Base-by-base conservation (phyloP, 2,329 filamentous ascomycete genomes). In the Trichoderma sp. region DNA sequence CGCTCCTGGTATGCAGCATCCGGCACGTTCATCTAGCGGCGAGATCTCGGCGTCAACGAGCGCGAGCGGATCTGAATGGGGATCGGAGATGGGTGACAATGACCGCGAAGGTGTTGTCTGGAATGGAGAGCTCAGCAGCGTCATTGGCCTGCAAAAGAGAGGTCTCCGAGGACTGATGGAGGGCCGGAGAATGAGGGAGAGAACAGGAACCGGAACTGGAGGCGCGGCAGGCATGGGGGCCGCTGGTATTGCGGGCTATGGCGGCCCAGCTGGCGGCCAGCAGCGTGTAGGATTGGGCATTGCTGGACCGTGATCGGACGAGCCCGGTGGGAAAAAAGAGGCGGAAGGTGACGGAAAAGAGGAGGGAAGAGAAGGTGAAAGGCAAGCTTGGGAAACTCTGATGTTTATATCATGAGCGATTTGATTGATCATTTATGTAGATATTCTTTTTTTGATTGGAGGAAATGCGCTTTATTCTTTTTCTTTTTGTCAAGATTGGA, bases 91-190 rank as follows among this genome's bases (percentile, higher is more conserved):
- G 30, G 87, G 86, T 47, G 85, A 84, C 5, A 84, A 81, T 59
- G 85, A 85, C 62, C 83, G 83, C 17, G 85, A 87, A 73, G 81
- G 81, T 74, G 82, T 81, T 72, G 78, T 95, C 0, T 99, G 96
- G 95, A 84, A 88, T 77, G 91, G 92, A 71, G 89, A 97, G 83
- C 81, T 95, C 39, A 95, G 93, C 83, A 93, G 93, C 63, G 95
- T 98, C 3, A 97, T 99, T 75, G 96, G 96, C 0, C 80, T 99
- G 74, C 96, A 99, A 84, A 99, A 99, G 84, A 88, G 96, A 68
- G 96, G 96, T 0, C 81, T 99, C 43, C 87, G 95, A 72, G 96
- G 96, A 0, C 81, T 99, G 75, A 98, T 99, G 96, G 96, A 98
- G 81, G 95, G 95, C 4, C 86, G 95, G 58, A 87, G 95, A 73